phyloP scores from a whole-genome alignment of 2,329 filamentous ascomycete genomes.

The Sclerotinia minor region DNA sequence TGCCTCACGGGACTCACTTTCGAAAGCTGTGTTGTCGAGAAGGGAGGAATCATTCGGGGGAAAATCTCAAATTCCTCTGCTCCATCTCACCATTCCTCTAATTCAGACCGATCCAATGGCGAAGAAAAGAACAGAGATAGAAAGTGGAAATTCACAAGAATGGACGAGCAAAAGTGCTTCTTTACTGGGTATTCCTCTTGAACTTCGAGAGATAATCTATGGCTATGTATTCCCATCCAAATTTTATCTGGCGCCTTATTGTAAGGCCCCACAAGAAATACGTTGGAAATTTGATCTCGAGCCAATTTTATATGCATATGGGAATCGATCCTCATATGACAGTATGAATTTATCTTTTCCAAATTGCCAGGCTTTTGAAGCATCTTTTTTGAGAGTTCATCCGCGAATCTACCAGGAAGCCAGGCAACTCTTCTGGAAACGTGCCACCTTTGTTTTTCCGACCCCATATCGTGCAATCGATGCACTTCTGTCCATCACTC shows the following conservation, averaged over 20 bases:
- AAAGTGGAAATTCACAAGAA: not conserved
- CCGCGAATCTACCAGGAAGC: not conserved
- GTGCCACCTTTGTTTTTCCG: not conserved
- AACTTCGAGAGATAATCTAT: conserved; percentile 1
- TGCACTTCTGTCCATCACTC: not conserved
- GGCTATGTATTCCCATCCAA: not conserved
- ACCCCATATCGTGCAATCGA: not conserved
- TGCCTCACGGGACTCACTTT: not conserved
- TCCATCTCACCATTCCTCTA: too few relatives aligned
- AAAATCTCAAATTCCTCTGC: not conserved
- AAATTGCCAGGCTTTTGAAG: not conserved
- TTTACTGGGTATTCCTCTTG: not conserved
- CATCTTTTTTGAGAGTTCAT: not conserved
- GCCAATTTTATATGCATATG: not conserved
- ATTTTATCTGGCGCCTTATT: not conserved
- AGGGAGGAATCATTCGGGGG: not conserved
- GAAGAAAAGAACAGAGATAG: not conserved
- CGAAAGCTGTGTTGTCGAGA: not conserved
- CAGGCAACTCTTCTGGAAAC: not conserved
- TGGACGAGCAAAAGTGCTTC: not conserved
- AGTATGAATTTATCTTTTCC: too few relatives aligned
- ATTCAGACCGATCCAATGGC: not conserved
- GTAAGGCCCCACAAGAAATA: not conserved
- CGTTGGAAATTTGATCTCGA: not conserved
- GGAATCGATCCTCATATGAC: not conserved